Evolutionary conservation across 768 basidiomycete species (phyloP).

Genomic region (Tulasnella sp.): DNA sequence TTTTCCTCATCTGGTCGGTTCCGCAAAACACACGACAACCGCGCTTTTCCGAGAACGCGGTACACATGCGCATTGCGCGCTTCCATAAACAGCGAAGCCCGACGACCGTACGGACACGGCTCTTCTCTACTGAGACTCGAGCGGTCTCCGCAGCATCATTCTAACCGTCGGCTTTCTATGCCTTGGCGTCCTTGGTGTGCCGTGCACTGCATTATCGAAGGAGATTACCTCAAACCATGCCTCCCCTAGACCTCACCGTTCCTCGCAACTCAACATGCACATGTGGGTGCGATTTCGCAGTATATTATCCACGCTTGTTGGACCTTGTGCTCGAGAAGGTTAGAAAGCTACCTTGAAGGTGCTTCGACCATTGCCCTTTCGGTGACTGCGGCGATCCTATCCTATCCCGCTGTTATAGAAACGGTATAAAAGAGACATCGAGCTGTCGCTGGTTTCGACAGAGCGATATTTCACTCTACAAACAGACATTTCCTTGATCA

Average conservation of each 20-base stretch:
- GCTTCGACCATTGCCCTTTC: background rate
- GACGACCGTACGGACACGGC: background rate
- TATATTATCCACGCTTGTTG: background rate
- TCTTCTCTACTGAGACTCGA: background rate
- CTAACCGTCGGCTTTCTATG: background rate
- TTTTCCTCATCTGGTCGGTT: background rate
- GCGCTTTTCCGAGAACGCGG: background rate
- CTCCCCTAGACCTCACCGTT: background rate
- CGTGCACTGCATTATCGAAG: background rate
- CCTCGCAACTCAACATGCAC: background rate
- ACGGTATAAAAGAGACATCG: background rate
- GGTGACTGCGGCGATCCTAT: background rate
- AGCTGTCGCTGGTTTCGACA: background rate
- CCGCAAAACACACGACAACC: background rate
- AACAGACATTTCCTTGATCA: background rate
- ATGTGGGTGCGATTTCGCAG: background rate
- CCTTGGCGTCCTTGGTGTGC: background rate
- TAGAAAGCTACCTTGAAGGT: background rate
- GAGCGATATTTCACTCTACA: background rate
- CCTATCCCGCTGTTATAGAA: background rate
- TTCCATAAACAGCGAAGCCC: background rate
- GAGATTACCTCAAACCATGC: background rate
- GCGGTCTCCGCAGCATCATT: background rate
- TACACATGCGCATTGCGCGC: background rate
- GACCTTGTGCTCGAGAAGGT: background rate